phyloP scores from a whole-genome alignment of 352 stramenopile species.

The Thalassiosira delicatula region DNA sequence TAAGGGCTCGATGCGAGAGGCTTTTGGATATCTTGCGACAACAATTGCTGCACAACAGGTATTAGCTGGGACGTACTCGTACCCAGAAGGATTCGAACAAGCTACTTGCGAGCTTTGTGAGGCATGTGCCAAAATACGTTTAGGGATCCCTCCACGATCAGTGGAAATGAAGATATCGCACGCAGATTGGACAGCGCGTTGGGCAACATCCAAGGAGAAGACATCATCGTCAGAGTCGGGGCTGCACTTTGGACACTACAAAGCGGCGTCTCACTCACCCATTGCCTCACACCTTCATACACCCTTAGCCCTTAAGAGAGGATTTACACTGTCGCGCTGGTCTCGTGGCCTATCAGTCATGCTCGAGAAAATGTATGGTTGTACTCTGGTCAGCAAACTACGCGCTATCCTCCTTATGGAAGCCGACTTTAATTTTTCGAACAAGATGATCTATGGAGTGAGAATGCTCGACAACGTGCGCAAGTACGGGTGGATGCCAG shows the following conservation, averaged over 20 bases:
- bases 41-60: constrained; percentile 8
- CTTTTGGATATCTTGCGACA: constrained; percentile 27
- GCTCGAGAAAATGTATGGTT: constrained; percentile 48
- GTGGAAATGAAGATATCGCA: background rate
- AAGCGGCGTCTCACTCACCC: constrained; percentile 20
- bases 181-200: no score
- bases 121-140: background rate
- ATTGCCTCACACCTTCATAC: no score
- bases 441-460: constrained; percentile 36
- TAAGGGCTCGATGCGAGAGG: constrained; percentile 15
- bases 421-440: constrained; percentile 43
- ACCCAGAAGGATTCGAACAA: background rate
- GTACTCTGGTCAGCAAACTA: constrained; percentile 33
- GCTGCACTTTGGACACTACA: constrained; percentile 60
- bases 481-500: constrained; percentile 15
- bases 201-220: constrained; percentile 38
- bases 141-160: background rate
- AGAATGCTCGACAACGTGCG: constrained; percentile 34
- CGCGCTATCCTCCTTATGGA: constrained; percentile 49
- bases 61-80: constrained; percentile 20
- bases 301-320: no score
- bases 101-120: background rate
- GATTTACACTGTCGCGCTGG: no score
- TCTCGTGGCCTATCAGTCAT: constrained; percentile 44
- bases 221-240: constrained; percentile 55